Percentiles rank a stretch among this genome's conserved stretches.
phyloP scores from a whole-genome alignment of 306 rosid genomes.

The Pueraria montana region DNA sequence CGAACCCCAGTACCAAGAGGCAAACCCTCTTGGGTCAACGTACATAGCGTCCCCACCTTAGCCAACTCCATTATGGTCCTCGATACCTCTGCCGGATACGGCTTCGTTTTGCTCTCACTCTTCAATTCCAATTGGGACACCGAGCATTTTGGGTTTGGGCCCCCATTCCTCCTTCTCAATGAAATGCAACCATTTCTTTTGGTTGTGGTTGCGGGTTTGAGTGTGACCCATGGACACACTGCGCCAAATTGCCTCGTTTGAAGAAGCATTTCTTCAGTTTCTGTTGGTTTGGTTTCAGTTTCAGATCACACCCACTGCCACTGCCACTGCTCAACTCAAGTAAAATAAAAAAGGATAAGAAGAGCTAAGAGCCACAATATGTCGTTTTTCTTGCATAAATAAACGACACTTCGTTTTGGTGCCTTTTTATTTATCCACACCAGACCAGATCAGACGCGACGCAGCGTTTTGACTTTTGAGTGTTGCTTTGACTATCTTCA shows the following conservation, averaged over 20 bases:
- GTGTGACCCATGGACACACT: conserved; percentile 48
- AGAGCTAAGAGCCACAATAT: neutral
- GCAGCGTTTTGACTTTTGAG: neutral
- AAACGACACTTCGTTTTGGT: conserved; percentile 42
- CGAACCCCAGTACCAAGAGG: conserved; percentile 86
- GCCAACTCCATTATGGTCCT: conserved; percentile 88
- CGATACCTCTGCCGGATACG: conserved; percentile 86
- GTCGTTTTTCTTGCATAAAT: conserved; percentile 27
- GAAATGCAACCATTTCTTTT: neutral
- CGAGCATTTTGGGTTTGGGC: conserved; percentile 65
- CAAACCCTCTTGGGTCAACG: conserved; percentile 67
- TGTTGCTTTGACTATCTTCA: neutral
- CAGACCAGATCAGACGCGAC: too few relatives aligned
- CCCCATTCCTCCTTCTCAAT: neutral
- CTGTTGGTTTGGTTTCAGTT: too few relatives aligned
- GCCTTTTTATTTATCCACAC: conserved; percentile 14
- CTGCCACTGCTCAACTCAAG: neutral
- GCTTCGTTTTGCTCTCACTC: conserved; percentile 57
- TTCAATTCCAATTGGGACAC: conserved; percentile 62
- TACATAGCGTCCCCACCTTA: conserved; percentile 74
- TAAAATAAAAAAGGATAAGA: conserved; percentile 36
- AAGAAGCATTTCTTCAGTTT: conserved; percentile 42
- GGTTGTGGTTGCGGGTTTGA: neutral
- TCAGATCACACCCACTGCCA: conserved; percentile 9
- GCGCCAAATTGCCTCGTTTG: conserved; percentile 42